These are phyloP conservation scores for Moesziomyces sp. DNA, from an alignment of 1,284 basidiomycete species.

Conservation along the genomic window DNA sequence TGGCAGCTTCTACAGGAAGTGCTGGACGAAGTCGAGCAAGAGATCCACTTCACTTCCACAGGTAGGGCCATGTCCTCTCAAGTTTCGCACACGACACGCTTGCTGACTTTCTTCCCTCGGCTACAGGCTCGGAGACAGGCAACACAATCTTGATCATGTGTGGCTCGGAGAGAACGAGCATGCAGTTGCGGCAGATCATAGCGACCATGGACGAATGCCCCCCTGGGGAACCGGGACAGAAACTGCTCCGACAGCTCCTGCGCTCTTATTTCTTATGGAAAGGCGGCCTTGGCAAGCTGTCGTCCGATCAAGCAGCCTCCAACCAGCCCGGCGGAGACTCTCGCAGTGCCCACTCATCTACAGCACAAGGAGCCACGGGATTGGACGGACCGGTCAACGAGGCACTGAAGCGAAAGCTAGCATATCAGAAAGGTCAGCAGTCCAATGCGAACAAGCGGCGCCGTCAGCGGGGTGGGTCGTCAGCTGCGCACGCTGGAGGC, in stretches of 20 bases:
- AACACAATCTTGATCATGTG: slow-evolving; percentile 66
- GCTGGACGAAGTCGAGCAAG: slow-evolving; percentile 89
- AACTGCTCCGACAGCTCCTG: slow-evolving; percentile 82
- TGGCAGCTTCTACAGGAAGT: slow-evolving; percentile 88
- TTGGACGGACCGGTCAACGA: slow-evolving; percentile 30
- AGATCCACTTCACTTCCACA: slow-evolving; percentile 73
- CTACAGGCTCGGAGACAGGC: slow-evolving; percentile 22
- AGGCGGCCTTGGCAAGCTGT: slow-evolving; percentile 71
- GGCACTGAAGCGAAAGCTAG: slow-evolving; percentile 58
- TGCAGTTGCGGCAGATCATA: slow-evolving; percentile 59
- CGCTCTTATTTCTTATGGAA: slow-evolving; percentile 85
- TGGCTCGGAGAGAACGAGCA: slow-evolving; percentile 49
- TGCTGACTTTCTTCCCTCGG: slow-evolving; percentile 9
- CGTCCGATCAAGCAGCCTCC: slow-evolving; percentile 33
- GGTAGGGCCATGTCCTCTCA: slow-evolving; percentile 9
- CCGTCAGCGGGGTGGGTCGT: slow-evolving; percentile 64
- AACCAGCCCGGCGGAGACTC: slow-evolving; percentile 10
- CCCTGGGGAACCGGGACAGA: slow-evolving; percentile 61
- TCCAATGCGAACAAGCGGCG: slow-evolving; percentile 68
- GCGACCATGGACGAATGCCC: slow-evolving; percentile 49
- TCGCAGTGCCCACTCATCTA: background rate
- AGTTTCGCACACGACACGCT: background rate
- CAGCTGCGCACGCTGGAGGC: slow-evolving; percentile 6
- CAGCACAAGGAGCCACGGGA: background rate
- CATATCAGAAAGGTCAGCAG: slow-evolving; percentile 42